Evolutionary conservation across 306 rosid genomes (phyloP).

Genomic region (Medicago truncatula): DNA sequence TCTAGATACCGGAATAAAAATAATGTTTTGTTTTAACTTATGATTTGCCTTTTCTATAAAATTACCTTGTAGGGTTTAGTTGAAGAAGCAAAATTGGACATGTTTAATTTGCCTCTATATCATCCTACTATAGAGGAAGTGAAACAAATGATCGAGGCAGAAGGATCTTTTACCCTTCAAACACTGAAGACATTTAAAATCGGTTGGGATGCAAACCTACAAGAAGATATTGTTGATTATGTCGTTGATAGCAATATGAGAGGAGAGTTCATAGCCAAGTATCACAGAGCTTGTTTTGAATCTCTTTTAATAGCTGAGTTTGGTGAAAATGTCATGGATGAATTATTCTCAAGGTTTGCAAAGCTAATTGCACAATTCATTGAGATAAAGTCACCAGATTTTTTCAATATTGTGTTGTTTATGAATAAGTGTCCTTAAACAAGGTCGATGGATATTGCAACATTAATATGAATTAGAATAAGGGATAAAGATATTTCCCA

Average conservation of each 20-base stretch:
- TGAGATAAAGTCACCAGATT: slow-evolving; percentile 31
- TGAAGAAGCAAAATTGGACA: slow-evolving; percentile 46
- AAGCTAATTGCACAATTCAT: slow-evolving; percentile 25
- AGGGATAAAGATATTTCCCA: background rate
- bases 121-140: slow-evolving; percentile 49
- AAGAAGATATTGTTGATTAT: slow-evolving; percentile 15
- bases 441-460: background rate
- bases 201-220: slow-evolving; percentile 41
- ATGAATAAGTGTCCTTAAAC: slow-evolving; percentile 27
- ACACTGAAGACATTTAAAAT: slow-evolving; percentile 28
- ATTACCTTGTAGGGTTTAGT: slow-evolving; percentile 38
- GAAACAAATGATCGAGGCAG: slow-evolving; percentile 27
- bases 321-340: slow-evolving; percentile 47
- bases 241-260: slow-evolving; percentile 29
- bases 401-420: slow-evolving; percentile 31
- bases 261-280: slow-evolving; percentile 39
- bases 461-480: background rate
- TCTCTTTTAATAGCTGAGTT: slow-evolving; percentile 47
- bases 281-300: slow-evolving; percentile 47
- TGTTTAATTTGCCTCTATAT: slow-evolving; percentile 50
- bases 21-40: background rate
- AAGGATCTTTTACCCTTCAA: slow-evolving; percentile 20
- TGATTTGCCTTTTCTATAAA: background rate
- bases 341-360: slow-evolving; percentile 46
- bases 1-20: background rate